Percentiles rank a stretch among this genome's conserved stretches.
phyloP scores from a whole-genome alignment of 441 rosid genomes.

The Pelargonium citronellum region DNA sequence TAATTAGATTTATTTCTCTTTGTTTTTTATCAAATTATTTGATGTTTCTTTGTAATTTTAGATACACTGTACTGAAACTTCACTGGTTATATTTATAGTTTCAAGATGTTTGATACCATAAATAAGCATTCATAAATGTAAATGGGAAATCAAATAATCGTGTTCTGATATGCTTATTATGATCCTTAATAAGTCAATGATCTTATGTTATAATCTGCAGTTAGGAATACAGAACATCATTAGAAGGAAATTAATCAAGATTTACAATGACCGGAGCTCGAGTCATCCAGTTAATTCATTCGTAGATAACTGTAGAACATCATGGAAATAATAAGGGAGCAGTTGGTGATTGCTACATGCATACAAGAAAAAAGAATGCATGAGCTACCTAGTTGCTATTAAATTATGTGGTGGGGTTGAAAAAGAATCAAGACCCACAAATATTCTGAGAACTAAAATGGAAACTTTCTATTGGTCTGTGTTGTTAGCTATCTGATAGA shows the following conservation, averaged over 20 bases:
- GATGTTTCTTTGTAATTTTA: not conserved
- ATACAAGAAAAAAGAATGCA: constrained; percentile 1
- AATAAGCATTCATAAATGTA: no score
- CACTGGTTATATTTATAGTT: not conserved
- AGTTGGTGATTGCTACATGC: constrained; percentile 8
- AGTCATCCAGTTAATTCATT: no score
- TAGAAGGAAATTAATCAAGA: not conserved
- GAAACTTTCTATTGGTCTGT: not conserved
- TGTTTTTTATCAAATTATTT: not conserved
- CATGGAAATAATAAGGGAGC: constrained; percentile 5
- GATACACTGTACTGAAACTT: not conserved
- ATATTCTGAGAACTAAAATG: constrained; percentile 1
- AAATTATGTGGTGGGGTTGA: no score
- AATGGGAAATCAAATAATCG: no score
- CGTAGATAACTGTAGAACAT: not conserved
- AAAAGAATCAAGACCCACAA: not conserved
- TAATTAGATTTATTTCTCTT: not conserved
- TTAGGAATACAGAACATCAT: not conserved
- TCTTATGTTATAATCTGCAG: not conserved
- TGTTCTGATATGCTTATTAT: not conserved
- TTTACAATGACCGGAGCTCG: no score
- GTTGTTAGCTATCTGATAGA: not conserved
- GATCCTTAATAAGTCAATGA: not conserved
- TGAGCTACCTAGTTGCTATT: not conserved
- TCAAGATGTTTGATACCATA: no score